Evolutionary conservation across 345 rosid genomes (phyloP).

Genomic region (Nasturtium officinale): DNA sequence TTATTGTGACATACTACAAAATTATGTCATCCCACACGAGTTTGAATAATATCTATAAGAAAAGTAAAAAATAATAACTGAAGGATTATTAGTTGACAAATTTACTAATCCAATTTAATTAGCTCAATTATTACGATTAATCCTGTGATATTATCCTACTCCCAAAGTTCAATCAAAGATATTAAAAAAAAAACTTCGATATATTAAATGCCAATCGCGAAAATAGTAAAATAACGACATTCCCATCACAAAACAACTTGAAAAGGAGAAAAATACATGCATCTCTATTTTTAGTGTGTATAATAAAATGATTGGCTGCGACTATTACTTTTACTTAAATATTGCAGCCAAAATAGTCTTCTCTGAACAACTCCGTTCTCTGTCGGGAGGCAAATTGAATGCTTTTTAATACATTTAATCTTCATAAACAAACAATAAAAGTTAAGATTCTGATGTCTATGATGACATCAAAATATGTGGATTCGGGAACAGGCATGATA

Average conservation of each 20-base stretch:
- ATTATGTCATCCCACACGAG: not conserved
- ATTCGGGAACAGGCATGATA: slow-evolving; percentile 21
- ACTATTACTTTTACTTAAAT: slow-evolving; percentile 25
- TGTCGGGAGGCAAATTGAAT: slow-evolving; percentile 10
- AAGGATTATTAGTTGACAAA: not conserved
- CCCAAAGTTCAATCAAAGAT: not conserved
- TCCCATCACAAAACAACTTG: not conserved
- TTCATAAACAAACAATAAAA: not conserved
- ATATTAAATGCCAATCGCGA: not conserved
- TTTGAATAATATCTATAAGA: not conserved
- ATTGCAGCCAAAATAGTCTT: slow-evolving; percentile 27
- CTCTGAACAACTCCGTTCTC: slow-evolving; percentile 13
- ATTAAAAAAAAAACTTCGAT: not conserved
- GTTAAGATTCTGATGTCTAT: slow-evolving; percentile 30
- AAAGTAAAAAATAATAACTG: no score
- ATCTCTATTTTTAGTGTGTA: not conserved
- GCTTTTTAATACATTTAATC: not conserved
- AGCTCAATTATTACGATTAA: not conserved
- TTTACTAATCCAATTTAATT: not conserved
- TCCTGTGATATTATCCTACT: not conserved
- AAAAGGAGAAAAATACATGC: not conserved
- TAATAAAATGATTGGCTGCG: slow-evolving; percentile 6
- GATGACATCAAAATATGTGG: slow-evolving; percentile 41
- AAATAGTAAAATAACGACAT: not conserved
- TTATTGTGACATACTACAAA: not conserved